Base-by-base conservation (phyloP, 441 rosid species). In the Viola pubescens region DNA sequence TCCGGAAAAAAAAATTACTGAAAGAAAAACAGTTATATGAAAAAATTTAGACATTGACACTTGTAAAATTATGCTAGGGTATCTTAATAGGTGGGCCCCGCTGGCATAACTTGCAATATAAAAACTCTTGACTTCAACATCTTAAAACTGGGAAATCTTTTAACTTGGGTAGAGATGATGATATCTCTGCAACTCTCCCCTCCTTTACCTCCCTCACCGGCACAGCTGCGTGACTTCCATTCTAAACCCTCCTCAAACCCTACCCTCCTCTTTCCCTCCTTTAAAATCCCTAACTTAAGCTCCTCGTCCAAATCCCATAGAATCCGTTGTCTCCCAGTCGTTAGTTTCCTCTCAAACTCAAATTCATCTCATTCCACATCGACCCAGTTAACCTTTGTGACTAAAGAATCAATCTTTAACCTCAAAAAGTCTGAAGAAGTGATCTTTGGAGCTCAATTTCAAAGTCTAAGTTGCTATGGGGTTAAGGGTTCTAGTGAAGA, bases 401-500 rank as follows among this genome's bases (percentile, higher is more conserved):
- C 54, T 52, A 51, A 62, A 70, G 10, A 1, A 39, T 54, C 26
- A 6, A n/a, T 7, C 50, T 26, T 44, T 40, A 53, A 65, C 7
- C 66, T 53, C 49, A 73, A 63, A 49, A 26, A 3, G 48, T 46
- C 59, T 4, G 60, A 48, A 26, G 48, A 42, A 37, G 59, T 43
- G 38, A 73, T 52, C 45, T 58, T 52, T 50, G 38, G 55, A 37
- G 54, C 46, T 58, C 58, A 52, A 48, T 60, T 70, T 48, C 63
- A 46, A 58, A 72, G 64, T 38, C 13, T 67, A 9, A 68, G 37
- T 47, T 80, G 90, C 61, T 60, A 61, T 58, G 80, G 85, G 34
- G 52, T 79, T 61, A 83, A 84, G 56, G 84, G 62, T 61, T 65
- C 81, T 49, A 79, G 61, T 41, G 89, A 81, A 19, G 75, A 75